Evolutionary conservation across 345 rosid genomes (phyloP), one percentile per base, ranked within the genome.

Genomic region (Moricandia moricandioides): DNA sequence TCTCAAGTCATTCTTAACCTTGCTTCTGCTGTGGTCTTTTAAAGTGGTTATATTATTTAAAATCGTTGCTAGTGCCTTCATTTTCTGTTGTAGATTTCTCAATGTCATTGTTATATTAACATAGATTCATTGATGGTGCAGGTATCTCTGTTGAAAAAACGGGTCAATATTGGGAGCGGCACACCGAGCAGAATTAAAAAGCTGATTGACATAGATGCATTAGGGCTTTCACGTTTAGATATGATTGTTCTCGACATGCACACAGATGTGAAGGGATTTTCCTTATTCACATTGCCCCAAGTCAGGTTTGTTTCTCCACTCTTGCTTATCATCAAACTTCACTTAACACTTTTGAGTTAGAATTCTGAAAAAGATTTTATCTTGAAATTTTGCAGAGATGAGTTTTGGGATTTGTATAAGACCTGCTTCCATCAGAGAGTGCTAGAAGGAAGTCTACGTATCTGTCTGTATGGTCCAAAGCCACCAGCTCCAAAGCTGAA

Each of bases 131-230:
- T 64, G 58, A 74, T 14, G 51, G 11, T 85, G 79, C 88, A 91
- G 96, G 89, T 91, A 3, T 62, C 90, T 17, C 69, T 85, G 17
- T 78, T 93, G 71, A 87, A 88, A 84, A 83, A 79, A 43, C 91
- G 96, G 45, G 97, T 89, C 10, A 93, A 91, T 79, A 77, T 91
- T 73, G 96, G 88, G 1, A 82, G 98, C 4, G 98, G 98, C 59
- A 93, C 96, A 66, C 98, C 97, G 57, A 93, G 59, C 82, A 91
- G 97, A 80, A 76, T 91, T 65, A 90, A 91, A 80, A 90, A 90
- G 85, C 78, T 94, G 52, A 85, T 91, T 1, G 95, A 90, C 69
- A 84, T 88, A 2, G 93, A 90, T 74, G 92, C 92, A 12, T 40
- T 94, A 72, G 96, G 95, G 24, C 90, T 88, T 76, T 86, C 93